Conservation (phyloP, 1,284 basidiomycete genomes). For the Lentinula novae-zelandiae region DNA sequence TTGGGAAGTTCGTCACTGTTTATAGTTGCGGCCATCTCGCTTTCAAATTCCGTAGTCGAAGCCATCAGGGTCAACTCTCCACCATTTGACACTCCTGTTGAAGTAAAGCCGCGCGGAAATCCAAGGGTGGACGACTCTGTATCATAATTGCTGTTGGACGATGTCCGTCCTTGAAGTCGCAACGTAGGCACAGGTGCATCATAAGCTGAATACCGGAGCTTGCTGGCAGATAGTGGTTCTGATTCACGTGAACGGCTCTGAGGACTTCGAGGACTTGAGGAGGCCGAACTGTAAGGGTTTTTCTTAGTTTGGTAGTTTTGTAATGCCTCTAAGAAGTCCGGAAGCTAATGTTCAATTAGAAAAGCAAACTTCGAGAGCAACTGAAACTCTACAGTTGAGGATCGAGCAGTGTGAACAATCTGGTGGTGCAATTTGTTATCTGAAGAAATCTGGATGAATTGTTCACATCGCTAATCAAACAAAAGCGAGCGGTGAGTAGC, state of each 20-base stretch:
- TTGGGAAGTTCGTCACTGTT: not conserved
- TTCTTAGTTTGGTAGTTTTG: constrained; percentile 22
- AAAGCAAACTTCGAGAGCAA: constrained; percentile 10
- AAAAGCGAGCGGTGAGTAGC: constrained; percentile 10
- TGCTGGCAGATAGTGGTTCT: constrained; percentile 33
- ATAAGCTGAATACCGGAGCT: constrained; percentile 69
- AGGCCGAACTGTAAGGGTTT: not conserved
- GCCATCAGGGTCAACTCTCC: constrained; percentile 55
- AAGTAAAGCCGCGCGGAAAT: not conserved
- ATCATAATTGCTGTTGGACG: constrained; percentile 20
- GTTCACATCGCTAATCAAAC: constrained; percentile 54
- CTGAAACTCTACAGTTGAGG: constrained; percentile 44
- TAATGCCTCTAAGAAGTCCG: constrained; percentile 59
- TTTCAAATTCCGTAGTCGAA: constrained; percentile 35
- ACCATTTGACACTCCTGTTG: not conserved
- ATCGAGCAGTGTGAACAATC: constrained; percentile 42
- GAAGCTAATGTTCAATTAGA: constrained; percentile 43
- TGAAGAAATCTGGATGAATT: constrained; percentile 50
- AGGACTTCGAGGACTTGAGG: constrained; percentile 4
- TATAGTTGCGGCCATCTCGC: constrained; percentile 23
- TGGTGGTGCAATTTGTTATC: constrained; percentile 39
- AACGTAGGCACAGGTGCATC: constrained; percentile 50
- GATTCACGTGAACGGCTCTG: constrained; percentile 22
- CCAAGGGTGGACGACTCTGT: constrained; percentile 17
- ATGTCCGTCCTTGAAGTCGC: constrained; percentile 34